Evolutionary conservation across 1,284 basidiomycete species (phyloP).

Genomic region (Cutaneotrichosporon arboriforme): DNA sequence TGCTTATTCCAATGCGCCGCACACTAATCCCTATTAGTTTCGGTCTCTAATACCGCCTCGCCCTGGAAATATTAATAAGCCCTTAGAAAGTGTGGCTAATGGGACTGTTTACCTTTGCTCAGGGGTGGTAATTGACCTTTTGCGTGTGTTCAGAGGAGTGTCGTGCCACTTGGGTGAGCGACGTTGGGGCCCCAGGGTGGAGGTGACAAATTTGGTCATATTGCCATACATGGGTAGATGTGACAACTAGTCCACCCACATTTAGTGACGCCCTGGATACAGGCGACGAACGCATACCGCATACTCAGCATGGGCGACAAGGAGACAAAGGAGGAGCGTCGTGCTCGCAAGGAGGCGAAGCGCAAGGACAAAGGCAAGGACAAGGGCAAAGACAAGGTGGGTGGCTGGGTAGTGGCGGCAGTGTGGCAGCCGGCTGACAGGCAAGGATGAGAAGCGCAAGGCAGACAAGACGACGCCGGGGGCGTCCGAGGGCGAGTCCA

Average conservation of each 20-base stretch:
- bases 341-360: conserved; percentile 1
- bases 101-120: no score
- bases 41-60: no score
- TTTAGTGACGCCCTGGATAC: no score
- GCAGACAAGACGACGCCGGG: neutral
- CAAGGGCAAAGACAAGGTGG: neutral
- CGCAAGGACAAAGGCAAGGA: neutral
- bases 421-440: neutral
- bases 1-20: no score
- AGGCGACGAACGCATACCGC: no score
- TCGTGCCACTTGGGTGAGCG: no score
- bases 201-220: neutral
- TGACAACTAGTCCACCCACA: neutral
- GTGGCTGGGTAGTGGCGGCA: neutral
- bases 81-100: no score
- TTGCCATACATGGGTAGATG: neutral
- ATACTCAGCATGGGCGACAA: neutral
- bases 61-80: no score
- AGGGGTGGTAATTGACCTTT: no score
- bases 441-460: neutral
- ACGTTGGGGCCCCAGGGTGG: conserved; percentile 1
- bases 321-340: conserved; percentile 11
- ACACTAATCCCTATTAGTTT: no score
- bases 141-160: no score
- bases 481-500: no score